These are phyloP conservation scores for Priceomyces medius DNA, from an alignment of 805 yeast genomes.

Conservation along the genomic window DNA sequence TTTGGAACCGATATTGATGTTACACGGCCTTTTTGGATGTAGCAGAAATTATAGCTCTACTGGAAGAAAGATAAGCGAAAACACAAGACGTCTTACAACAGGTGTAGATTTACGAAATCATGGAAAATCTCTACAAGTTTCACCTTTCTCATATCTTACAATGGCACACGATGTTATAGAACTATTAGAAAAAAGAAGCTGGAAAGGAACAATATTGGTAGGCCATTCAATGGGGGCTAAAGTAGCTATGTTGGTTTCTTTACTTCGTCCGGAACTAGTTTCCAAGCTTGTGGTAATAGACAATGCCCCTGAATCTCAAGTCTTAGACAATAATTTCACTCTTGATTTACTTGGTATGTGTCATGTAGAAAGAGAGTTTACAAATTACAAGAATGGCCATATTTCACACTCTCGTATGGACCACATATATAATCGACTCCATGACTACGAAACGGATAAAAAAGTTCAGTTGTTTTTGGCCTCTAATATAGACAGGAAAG, in stretches of 20 bases:
- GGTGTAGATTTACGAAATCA: constrained; percentile 57
- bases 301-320: constrained; percentile 43
- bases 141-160: constrained; percentile 44
- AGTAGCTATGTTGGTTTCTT: constrained; percentile 46
- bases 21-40: constrained; percentile 59
- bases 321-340: constrained; percentile 34
- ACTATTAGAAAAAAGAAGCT: constrained; percentile 25
- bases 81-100: constrained; percentile 32
- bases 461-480: constrained; percentile 36
- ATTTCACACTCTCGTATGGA: constrained; percentile 5
- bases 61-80: constrained; percentile 32
- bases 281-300: constrained; percentile 47
- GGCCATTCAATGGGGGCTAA: constrained; percentile 69
- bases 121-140: constrained; percentile 46
- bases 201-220: constrained; percentile 23
- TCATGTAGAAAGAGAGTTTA: constrained; percentile 32
- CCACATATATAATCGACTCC: constrained; percentile 22
- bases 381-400: constrained; percentile 24
- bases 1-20: constrained; percentile 38
- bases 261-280: constrained; percentile 40
- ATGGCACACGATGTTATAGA: constrained; percentile 43
- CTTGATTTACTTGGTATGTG: constrained; percentile 40
- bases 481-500: constrained; percentile 34
- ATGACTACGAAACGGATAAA: constrained; percentile 21
- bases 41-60: constrained; percentile 42